Base-by-base conservation (phyloP, 202 grass and related monocot genomes). In the Cymbopogon flexuosus region DNA sequence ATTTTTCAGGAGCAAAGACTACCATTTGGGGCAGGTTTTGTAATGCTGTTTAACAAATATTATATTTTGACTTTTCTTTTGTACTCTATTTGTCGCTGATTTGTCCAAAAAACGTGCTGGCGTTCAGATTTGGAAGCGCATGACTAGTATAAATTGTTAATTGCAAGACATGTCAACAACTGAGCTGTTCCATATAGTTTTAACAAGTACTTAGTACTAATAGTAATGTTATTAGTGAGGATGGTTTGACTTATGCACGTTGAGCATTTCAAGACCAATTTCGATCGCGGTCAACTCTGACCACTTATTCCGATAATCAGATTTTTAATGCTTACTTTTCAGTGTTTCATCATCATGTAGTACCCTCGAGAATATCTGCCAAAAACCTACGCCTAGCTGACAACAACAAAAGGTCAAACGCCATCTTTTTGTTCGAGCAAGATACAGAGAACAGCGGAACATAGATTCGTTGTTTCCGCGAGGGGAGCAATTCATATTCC, bases 51-150 rank as follows among this genome's bases (percentile, higher is more conserved):
- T 57, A 13, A 78, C 15, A 43, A 81, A 13, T 42, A 43, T 47
- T 70, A 64, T 39, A 8, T 43, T 41, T 85, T 72, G 43, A 76
- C 81, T 64, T 76, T 56, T 63, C 3, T 59, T 10, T 21, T 1
- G 78, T 77, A 57, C 13, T 56, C 12, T 59, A 65, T 65, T 82
- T 62, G 2, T 21, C 0, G 35, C 36, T 78, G 35, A 72, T 78
- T 63, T 76, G 43, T 23, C 34, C 71, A 59, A n/a, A 8, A 39
- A 84, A 84, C 82, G 82, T 84, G 77, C 43, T 63, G 56, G 40
- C 33, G 27, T 5, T 57, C n/a, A n/a, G 6, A 9, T 33, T 75
- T 37, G 43, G 34, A 70, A 41, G 39, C 63, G 13, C 24, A 24
- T n/a, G 39, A 63, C 15, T 78, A 68, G 34, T 42, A 33, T 64